phyloP scores from a whole-genome alignment of 192 early-diverging fungal genomes.

The Rhizoclosmatium sp. region DNA sequence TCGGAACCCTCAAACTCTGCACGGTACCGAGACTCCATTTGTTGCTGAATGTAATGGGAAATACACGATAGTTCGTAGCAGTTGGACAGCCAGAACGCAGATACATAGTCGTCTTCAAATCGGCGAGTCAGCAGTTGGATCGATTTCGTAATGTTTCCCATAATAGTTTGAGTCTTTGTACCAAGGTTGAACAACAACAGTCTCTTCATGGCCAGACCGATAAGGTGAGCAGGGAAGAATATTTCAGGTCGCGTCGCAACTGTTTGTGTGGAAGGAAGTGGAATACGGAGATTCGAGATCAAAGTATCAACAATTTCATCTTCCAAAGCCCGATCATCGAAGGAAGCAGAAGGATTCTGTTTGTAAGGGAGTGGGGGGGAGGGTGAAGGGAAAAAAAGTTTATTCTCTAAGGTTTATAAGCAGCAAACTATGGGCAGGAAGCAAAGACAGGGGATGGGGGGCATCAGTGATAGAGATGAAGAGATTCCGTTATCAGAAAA shows the following conservation, averaged over 20 bases:
- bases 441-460: neutral
- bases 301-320: constrained; percentile 90
- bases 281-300: constrained; percentile 89
- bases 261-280: constrained; percentile 80
- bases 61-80: constrained; percentile 93
- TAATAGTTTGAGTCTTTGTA: constrained; percentile 80
- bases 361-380: neutral
- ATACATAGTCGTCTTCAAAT: constrained; percentile 83
- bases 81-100: constrained; percentile 99
- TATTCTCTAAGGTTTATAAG: constrained; percentile 28
- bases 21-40: constrained; percentile 47
- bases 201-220: constrained; percentile 83
- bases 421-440: neutral
- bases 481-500: neutral
- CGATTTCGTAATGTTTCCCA: constrained; percentile 81
- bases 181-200: constrained; percentile 87
- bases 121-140: constrained; percentile 49
- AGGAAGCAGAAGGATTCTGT: constrained; percentile 51
- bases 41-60: constrained; percentile 64
- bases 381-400: constrained; percentile 20
- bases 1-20: constrained; percentile 42
- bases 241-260: constrained; percentile 84
- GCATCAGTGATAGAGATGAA: neutral
- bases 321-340: constrained; percentile 63
- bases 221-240: constrained; percentile 94